These are phyloP conservation scores for Barnettozyma vustinii DNA, from an alignment of 805 yeast species.

Conservation along the genomic window DNA sequence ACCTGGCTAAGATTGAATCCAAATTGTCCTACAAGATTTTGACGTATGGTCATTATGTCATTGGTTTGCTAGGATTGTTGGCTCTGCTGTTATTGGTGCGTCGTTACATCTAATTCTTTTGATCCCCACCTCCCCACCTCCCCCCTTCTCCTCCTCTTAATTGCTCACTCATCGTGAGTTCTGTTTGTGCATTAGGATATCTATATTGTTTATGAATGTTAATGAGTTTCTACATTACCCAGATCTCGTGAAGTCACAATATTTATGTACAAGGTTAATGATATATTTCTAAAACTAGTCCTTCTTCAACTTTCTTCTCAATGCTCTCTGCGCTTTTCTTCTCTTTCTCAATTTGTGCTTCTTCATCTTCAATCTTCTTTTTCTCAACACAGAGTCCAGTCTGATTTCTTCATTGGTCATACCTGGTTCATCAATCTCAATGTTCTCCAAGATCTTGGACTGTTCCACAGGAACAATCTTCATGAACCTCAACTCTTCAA, in stretches of 20 bases:
- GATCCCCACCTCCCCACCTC: neutral
- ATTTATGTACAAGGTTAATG: neutral
- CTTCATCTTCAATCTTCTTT: conserved; percentile 93
- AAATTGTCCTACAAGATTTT: conserved; percentile 49
- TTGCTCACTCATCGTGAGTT: neutral
- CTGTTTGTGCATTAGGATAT: neutral
- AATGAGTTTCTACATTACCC: neutral
- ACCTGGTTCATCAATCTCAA: conserved; percentile 6
- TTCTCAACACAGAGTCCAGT: conserved; percentile 69
- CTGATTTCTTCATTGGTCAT: conserved; percentile 11
- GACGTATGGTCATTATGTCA: conserved; percentile 47
- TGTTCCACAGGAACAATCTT: conserved; percentile 18
- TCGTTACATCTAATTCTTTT: conserved; percentile 16
- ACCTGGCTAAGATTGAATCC: conserved; percentile 49
- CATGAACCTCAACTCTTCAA: conserved; percentile 7
- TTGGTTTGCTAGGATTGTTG: conserved; percentile 30
- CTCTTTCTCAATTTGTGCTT: conserved; percentile 96
- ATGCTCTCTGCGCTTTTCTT: conserved; percentile 86
- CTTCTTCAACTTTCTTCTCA: conserved; percentile 51
- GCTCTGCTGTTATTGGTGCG: conserved; percentile 32
- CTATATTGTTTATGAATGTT: conserved; percentile 2
- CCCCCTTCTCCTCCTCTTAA: neutral
- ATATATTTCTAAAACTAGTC: conserved; percentile 12
- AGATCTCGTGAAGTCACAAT: neutral
- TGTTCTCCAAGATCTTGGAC: conserved; percentile 19